These are phyloP conservation scores for Didymella pomorum DNA, from an alignment of 2,329 filamentous ascomycete genomes.

Conservation along the genomic window DNA sequence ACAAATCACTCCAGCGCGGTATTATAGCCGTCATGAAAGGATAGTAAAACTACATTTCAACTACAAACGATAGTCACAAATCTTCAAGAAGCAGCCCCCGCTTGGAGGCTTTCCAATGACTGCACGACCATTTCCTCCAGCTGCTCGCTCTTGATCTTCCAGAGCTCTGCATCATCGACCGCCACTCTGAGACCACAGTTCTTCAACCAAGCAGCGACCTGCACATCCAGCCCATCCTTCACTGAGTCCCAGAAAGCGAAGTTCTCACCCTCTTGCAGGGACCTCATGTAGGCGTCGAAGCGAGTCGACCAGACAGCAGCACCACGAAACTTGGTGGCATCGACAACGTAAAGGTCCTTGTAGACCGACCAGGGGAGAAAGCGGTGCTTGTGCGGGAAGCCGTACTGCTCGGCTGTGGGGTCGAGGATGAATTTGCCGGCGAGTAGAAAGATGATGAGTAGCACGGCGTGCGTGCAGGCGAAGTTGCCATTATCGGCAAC, in stretches of 20 bases:
- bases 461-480: not conserved
- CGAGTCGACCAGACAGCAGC: not conserved
- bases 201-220: not conserved
- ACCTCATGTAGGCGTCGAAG: not conserved
- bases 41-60: no score
- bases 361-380: constrained; percentile 6
- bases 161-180: not conserved
- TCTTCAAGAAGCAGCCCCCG: not conserved
- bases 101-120: not conserved
- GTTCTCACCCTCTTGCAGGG: not conserved
- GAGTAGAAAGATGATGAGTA: constrained; percentile 3
- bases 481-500: not conserved
- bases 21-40: no score
- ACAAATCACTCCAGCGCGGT: no score
- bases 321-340: not conserved
- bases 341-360: not conserved
- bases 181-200: not conserved
- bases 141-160: not conserved
- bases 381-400: constrained; percentile 1
- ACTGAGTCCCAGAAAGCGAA: not conserved
- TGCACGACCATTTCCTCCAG: not conserved
- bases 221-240: not conserved
- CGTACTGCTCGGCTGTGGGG: constrained; percentile 10
- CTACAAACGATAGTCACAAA: no score
- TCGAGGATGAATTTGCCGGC: constrained; percentile 12